phyloP scores from a whole-genome alignment of 768 basidiomycete species.

The Scleroderma citrinum region DNA sequence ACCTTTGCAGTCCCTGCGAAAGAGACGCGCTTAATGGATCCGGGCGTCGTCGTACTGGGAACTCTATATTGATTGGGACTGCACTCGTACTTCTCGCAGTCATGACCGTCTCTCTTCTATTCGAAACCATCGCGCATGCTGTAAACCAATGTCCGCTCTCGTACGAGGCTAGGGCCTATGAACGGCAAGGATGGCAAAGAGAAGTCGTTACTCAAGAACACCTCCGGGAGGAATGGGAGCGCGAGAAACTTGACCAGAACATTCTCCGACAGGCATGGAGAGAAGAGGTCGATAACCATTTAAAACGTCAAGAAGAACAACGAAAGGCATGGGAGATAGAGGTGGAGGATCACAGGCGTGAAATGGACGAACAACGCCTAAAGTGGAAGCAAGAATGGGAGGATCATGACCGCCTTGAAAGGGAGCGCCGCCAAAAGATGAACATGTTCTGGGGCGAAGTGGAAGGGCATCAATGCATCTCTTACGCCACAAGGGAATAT shows the following conservation, averaged over 20 bases:
- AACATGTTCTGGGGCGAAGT: slow-evolving; percentile 18
- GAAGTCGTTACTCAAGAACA: not conserved
- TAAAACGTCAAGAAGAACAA: not conserved
- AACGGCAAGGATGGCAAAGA: not conserved
- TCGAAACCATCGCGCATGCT: not conserved
- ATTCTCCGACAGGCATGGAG: not conserved
- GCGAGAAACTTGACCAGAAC: not conserved
- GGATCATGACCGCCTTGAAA: slow-evolving; percentile 10
- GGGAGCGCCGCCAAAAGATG: slow-evolving; percentile 14
- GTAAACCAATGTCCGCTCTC: not conserved
- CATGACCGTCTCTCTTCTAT: not conserved
- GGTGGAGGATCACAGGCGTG: not conserved
- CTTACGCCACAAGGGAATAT: slow-evolving; percentile 25
- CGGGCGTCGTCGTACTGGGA: not conserved
- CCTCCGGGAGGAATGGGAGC: not conserved
- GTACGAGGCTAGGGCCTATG: not conserved
- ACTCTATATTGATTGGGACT: not conserved
- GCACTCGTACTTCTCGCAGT: not conserved
- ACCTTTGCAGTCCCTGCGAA: not conserved
- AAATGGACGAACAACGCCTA: not conserved
- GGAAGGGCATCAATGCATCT: slow-evolving; percentile 18
- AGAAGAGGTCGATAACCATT: not conserved
- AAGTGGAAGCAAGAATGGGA: slow-evolving; percentile 17
- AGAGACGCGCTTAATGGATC: not conserved
- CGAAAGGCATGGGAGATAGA: slow-evolving; percentile 2